These are phyloP conservation scores for Volvariella surrecta DNA, from an alignment of 1,284 basidiomycete genomes.

Conservation along the genomic window DNA sequence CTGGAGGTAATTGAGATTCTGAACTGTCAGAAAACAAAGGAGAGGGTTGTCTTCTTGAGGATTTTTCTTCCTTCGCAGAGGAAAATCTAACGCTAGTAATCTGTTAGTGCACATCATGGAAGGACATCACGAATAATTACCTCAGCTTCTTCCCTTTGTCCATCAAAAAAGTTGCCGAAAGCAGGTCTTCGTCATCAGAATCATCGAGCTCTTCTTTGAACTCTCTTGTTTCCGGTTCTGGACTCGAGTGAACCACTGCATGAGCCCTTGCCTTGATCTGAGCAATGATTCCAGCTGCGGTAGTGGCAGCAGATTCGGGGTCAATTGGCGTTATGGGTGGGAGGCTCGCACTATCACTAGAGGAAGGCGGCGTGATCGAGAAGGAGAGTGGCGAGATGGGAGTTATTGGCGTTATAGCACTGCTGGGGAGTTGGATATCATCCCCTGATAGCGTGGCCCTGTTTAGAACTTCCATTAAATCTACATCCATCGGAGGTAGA, in stretches of 20 bases:
- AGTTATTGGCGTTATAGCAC: conserved; percentile 9
- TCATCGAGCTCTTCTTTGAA: conserved; percentile 39
- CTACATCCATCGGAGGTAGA: not conserved
- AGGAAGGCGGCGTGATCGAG: conserved; percentile 28
- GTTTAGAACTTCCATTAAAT: conserved; percentile 7
- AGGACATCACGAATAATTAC: conserved; percentile 5
- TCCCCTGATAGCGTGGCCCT: too few species aligned
- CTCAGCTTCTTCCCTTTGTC: conserved; percentile 4
- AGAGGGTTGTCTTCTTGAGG: not conserved
- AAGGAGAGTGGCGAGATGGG: conserved; percentile 13
- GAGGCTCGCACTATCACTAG: conserved; percentile 19
- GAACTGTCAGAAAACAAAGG: conserved; percentile 2
- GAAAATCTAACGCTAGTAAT: too few species aligned
- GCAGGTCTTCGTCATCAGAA: conserved; percentile 35
- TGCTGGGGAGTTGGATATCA: too few species aligned
- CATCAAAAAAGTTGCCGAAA: conserved; percentile 11
- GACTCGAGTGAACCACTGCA: conserved; percentile 31
- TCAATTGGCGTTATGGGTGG: conserved; percentile 33
- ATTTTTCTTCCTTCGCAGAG: too few species aligned
- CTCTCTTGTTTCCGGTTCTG: conserved; percentile 27
- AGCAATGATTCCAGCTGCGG: conserved; percentile 50
- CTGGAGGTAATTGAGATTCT: conserved; percentile 1
- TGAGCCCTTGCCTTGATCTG: conserved; percentile 50
- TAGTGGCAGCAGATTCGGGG: conserved; percentile 22
- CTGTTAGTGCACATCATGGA: not conserved